phyloP scores from a whole-genome alignment of 805 yeast species.

The Yamadazyma paraphyllophila region DNA sequence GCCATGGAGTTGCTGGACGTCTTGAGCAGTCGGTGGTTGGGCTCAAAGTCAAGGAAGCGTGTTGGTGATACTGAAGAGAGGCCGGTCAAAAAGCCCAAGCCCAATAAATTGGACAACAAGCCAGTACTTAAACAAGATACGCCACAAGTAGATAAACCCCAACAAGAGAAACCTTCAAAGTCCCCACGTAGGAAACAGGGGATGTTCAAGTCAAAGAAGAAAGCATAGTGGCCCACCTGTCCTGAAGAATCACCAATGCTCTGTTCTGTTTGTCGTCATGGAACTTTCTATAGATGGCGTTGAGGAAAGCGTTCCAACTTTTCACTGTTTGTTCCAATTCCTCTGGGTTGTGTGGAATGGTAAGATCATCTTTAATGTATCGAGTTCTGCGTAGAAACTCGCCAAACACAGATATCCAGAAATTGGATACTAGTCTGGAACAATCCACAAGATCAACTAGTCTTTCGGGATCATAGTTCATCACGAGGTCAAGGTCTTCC shows the following conservation, averaged over 20 bases:
- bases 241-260: conserved; percentile 27
- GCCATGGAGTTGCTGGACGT: conserved; percentile 1
- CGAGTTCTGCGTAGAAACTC: background rate
- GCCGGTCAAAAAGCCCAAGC: background rate
- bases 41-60: background rate
- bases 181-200: conserved; percentile 5
- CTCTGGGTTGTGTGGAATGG: background rate
- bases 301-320: conserved; percentile 30
- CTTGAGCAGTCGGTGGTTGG: background rate
- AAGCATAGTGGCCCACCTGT: conserved; percentile 31
- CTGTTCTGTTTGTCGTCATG: conserved; percentile 24
- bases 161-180: background rate
- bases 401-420: conserved; percentile 58
- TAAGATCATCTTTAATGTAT: background rate
- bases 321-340: conserved; percentile 17
- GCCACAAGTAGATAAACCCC: background rate
- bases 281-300: conserved; percentile 35
- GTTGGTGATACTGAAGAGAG: background rate
- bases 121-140: background rate
- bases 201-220: conserved; percentile 8
- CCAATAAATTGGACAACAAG: background rate
- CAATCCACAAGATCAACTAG: conserved; percentile 42
- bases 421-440: conserved; percentile 40
- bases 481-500: conserved; percentile 49
- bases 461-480: conserved; percentile 42